phyloP scores from a whole-genome alignment of 805 yeast genomes.

The Wickerhamiella allomyrinae region DNA sequence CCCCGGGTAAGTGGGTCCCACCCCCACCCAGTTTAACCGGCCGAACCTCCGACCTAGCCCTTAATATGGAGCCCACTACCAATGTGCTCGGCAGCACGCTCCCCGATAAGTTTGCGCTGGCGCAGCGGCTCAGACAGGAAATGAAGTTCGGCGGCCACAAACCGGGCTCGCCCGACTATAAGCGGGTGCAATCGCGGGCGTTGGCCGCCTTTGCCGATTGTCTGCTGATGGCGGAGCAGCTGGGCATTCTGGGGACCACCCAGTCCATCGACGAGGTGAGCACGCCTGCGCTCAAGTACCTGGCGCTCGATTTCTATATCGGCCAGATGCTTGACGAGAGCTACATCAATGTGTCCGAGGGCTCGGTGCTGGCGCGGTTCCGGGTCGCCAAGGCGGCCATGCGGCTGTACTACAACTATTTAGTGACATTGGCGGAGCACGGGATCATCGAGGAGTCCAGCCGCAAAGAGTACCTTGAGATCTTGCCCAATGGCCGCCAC shows the following conservation, averaged over 20 bases:
- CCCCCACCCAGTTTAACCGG: too few relatives aligned
- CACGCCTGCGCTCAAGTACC: constrained; percentile 46
- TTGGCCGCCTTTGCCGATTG: constrained; percentile 4
- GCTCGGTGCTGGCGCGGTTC: constrained; percentile 12
- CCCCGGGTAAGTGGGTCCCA: too few relatives aligned
- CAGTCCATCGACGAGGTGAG: constrained; percentile 57
- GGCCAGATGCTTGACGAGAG: constrained; percentile 30
- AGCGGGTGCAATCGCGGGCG: constrained; percentile 5
- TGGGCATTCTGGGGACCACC: constrained; percentile 54
- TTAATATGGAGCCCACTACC: not conserved
- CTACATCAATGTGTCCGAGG: constrained; percentile 9
- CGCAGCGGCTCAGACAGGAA: not conserved
- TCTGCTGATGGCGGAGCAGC: constrained; percentile 25
- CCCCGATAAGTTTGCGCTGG: constrained; percentile 1
- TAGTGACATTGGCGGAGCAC: constrained; percentile 16
- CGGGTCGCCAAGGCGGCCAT: constrained; percentile 12
- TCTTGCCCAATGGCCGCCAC: constrained; percentile 10
- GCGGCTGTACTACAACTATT: constrained; percentile 17
- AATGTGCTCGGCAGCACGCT: not conserved
- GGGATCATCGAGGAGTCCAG: constrained; percentile 7
- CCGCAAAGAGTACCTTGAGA: not conserved
- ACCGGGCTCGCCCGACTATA: constrained; percentile 3
- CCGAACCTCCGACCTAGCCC: too few relatives aligned
- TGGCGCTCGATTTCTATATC: constrained; percentile 45
- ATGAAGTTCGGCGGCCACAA: not conserved